Base-by-base conservation (phyloP, 2,329 filamentous ascomycete genomes). In the Xylaria sp. region DNA sequence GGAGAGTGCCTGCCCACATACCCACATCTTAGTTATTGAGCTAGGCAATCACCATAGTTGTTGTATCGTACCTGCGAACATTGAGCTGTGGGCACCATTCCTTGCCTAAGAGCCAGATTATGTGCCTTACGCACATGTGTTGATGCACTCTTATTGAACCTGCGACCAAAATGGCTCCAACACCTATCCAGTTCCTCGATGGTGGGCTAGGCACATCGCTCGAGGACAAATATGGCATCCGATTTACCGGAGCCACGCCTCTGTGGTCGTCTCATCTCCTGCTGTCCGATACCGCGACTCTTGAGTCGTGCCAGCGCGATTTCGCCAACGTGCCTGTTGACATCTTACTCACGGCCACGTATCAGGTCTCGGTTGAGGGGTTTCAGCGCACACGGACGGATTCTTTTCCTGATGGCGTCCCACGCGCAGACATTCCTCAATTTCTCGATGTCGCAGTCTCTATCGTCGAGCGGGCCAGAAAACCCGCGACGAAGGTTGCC, bases 211-310 rank as follows among this genome's bases (percentile, higher is more conserved):
- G 90, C 39, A 92, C 90, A 2, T 87, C 88, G 0, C 86, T 92
- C 2, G 85, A 90, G 74, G 85, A 89, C 68, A 79, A 84, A 32
- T 86, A 90, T 76, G 78, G 78, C 64, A 75, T 86, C 67, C 80
- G 76, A 14, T 92, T 92, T 76, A 79, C 81, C 60, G 77, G 80
- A 32, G 75, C 80, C 45, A 81, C 79, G 11, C 90, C 90, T 0
- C 84, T 92, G 47, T 92, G 90, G 90, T 91, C 90, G 0, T 89
- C 89, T 0, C 85, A 92, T 74, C 82, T 91, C 5, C 83, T 92
- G n/a, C 74, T 91, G 61, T 81, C 84, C 42, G 81, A 85, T 70
- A 83, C 82, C 2, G 71, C 80, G 7, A 87, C 84, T 0, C 83
- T 91, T 8, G 78, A 82, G 66, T 79, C 79, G 34, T 89, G 87